These are phyloP conservation scores for Peniophora sp. DNA, from an alignment of 1,284 basidiomycete genomes.

Conservation along the genomic window DNA sequence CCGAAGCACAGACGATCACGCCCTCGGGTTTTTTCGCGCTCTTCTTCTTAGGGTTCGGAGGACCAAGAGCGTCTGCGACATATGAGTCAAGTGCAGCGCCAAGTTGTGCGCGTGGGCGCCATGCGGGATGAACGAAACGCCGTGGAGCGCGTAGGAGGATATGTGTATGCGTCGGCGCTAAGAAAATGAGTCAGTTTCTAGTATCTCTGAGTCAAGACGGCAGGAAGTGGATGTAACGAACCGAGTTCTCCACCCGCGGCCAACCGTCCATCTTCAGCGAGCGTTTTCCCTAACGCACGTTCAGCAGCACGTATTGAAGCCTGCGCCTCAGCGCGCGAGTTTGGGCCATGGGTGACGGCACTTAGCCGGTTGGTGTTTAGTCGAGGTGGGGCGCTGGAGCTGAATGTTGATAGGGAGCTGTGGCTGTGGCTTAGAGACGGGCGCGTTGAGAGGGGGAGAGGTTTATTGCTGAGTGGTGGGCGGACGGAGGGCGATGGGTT, in stretches of 20 bases:
- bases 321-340: constrained; percentile 34
- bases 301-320: constrained; percentile 44
- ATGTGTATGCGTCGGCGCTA: constrained; percentile 65
- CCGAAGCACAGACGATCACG: background rate
- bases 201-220: constrained; percentile 1
- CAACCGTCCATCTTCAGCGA: constrained; percentile 28
- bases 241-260: no score
- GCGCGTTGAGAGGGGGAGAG: constrained; percentile 5
- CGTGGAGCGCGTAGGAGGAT: constrained; percentile 65
- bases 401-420: constrained; percentile 4
- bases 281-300: constrained; percentile 50
- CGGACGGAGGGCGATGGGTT: constrained; percentile 12
- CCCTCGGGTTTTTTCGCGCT: no score
- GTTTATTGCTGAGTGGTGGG: constrained; percentile 6
- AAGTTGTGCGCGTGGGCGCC: constrained; percentile 63
- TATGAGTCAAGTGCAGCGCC: constrained; percentile 19
- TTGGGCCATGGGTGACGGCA: no score
- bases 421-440: constrained; percentile 10
- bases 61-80: background rate
- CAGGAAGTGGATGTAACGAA: no score
- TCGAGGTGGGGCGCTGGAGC: constrained; percentile 13
- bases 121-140: constrained; percentile 61
- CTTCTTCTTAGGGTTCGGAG: no score
- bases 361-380: no score
- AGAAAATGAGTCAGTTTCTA: background rate